A percentile compares a stretch with the other conserved stretches of the same genome.
Evolutionary conservation across 768 basidiomycete species (phyloP).

Genomic region (Cantharellus cinnabarinus): DNA sequence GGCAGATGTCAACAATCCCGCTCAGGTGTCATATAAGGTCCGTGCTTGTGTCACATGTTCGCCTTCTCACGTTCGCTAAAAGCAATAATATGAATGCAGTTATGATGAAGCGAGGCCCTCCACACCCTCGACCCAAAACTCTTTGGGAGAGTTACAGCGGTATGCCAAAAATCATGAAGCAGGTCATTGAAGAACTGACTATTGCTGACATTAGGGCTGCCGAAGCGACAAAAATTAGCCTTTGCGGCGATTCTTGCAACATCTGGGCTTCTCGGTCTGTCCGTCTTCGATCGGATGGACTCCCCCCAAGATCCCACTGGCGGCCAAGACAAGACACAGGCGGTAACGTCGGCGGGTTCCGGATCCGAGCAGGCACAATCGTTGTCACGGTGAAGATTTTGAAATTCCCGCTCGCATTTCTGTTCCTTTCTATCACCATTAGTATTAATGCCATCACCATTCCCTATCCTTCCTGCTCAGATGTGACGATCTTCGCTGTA

Average conservation of each 20-base stretch:
- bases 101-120: too few relatives aligned
- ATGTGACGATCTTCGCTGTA: too few relatives aligned
- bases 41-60: too few relatives aligned
- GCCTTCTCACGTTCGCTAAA: too few relatives aligned
- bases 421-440: neutral
- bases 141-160: neutral
- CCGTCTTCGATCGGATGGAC: slow-evolving; percentile 6
- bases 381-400: neutral
- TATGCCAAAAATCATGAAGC: neutral
- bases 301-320: neutral
- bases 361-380: neutral
- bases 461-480: too few relatives aligned
- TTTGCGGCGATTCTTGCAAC: slow-evolving; percentile 5
- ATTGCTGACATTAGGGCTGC: slow-evolving; percentile 2
- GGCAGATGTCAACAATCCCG: too few relatives aligned
- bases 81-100: too few relatives aligned
- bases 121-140: neutral
- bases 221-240: slow-evolving; percentile 1
- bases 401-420: neutral
- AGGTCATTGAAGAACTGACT: neutral
- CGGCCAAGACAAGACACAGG: neutral
- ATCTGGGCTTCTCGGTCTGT: slow-evolving; percentile 3
- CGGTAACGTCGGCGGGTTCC: neutral
- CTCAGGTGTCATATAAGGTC: too few relatives aligned
- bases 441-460: neutral